Percentiles rank a stretch among this genome's conserved stretches.
Conservation (phyloP, 306 rosid genomes). For the Trifolium pratense region DNA sequence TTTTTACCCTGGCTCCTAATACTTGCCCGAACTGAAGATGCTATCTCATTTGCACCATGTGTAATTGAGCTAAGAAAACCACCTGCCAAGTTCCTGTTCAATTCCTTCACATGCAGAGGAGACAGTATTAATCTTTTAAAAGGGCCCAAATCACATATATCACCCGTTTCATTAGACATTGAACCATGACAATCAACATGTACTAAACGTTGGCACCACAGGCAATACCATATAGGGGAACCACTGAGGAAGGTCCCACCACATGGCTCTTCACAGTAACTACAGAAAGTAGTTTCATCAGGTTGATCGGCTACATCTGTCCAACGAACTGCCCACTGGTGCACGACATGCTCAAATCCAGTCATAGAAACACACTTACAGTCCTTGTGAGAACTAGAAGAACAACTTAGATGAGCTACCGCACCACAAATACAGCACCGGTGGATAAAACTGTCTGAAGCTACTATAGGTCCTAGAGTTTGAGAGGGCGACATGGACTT, state of each 20-base stretch:
- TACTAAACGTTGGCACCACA: constrained; percentile 95
- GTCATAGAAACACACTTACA: constrained; percentile 94
- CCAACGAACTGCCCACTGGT: constrained; percentile 99
- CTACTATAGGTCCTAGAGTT: constrained; percentile 75
- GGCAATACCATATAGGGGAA: constrained; percentile 97
- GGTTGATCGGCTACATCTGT: constrained; percentile 87
- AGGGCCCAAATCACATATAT: constrained; percentile 89
- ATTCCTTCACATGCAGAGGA: constrained; percentile 79
- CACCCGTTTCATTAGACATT: constrained; percentile 89
- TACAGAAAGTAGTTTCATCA: constrained; percentile 79
- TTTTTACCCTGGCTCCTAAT: constrained; percentile 84
- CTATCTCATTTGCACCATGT: constrained; percentile 97
- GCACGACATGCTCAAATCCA: constrained; percentile 77
- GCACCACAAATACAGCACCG: constrained; percentile 84
- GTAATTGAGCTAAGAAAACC: constrained; percentile 91
- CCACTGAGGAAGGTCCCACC: constrained; percentile 94
- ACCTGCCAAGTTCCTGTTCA: constrained; percentile 57
- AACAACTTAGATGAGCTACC: constrained; percentile 85
- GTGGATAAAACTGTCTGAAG: constrained; percentile 83
- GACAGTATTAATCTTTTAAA: constrained; percentile 86
- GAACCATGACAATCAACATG: constrained; percentile 92
- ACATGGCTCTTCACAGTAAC: constrained; percentile 96
- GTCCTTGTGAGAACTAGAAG: constrained; percentile 83
- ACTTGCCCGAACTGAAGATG: constrained; percentile 90
- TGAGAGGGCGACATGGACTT: constrained; percentile 83